Conservation (phyloP, 2,329 filamentous ascomycete genomes). For the Botrytis aclada region DNA sequence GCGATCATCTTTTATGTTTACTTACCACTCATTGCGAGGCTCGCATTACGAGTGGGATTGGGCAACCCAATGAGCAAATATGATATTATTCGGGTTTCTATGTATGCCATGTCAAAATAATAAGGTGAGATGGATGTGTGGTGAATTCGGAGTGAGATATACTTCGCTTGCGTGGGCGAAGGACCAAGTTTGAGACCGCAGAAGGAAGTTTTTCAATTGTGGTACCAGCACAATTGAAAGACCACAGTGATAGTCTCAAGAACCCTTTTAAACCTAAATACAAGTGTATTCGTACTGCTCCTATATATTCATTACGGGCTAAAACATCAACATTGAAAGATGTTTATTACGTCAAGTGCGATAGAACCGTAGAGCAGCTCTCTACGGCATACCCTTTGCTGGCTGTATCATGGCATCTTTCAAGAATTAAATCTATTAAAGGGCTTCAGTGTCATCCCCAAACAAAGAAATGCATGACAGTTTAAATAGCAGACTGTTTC, state of each 20-base stretch:
- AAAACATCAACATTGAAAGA: neutral
- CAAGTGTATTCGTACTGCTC: neutral
- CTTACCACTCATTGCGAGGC: neutral
- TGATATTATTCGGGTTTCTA: neutral
- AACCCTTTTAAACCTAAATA: neutral
- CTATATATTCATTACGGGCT: neutral
- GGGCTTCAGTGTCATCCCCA: neutral
- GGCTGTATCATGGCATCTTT: neutral
- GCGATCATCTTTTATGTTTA: neutral
- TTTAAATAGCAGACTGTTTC: neutral
- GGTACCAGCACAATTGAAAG: too few relatives aligned
- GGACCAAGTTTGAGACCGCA: neutral
- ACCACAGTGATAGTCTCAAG: too few relatives aligned
- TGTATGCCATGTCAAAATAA: neutral
- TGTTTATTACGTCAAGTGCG: neutral
- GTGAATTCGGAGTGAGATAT: too few relatives aligned
- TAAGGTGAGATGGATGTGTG: neutral
- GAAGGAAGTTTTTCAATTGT: neutral
- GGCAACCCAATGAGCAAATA: neutral
- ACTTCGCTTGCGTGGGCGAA: neutral
- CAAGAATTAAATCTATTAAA: neutral
- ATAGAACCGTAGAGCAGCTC: neutral
- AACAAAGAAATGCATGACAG: neutral
- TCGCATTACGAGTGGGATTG: neutral
- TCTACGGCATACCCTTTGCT: neutral